phyloP scores from a whole-genome alignment of 371 early-diverging fungal species.

The Syncephalis plumigaleata region DNA sequence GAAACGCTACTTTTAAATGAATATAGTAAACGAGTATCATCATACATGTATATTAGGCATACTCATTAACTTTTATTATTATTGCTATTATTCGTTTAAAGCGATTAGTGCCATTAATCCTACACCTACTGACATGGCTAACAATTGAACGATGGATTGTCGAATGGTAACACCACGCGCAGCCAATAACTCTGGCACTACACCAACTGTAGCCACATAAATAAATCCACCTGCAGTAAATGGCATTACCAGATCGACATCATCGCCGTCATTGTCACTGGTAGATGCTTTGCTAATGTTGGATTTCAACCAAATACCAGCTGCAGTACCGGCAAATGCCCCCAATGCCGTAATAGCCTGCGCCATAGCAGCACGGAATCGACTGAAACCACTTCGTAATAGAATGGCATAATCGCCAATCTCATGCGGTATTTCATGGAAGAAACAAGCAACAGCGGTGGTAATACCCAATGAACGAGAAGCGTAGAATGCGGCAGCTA shows the following conservation, averaged over 20 bases:
- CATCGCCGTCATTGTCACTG: no score
- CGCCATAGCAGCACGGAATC: constrained; percentile 56
- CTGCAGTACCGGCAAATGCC: constrained; percentile 61
- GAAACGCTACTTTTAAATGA: no score
- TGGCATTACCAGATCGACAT: constrained; percentile 53
- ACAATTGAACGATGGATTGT: constrained; percentile 8
- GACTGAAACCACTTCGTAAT: constrained; percentile 64
- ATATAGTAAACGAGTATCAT: no score
- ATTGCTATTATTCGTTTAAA: constrained; percentile 16
- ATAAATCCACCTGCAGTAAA: constrained; percentile 80
- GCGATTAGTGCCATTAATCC: constrained; percentile 22
- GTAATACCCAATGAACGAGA: constrained; percentile 68
- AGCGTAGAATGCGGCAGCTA: constrained; percentile 74
- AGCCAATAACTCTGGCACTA: constrained; percentile 62
- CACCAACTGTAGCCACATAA: constrained; percentile 77
- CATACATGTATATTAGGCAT: no score
- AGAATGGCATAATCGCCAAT: constrained; percentile 84
- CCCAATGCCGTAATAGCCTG: constrained; percentile 72
- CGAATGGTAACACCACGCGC: no score
- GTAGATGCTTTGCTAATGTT: constrained; percentile 8
- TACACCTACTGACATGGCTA: constrained; percentile 22
- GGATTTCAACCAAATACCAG: constrained; percentile 55
- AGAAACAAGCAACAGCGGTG: constrained; percentile 79
- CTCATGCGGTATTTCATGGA: constrained; percentile 89
- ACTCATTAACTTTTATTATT: no score